phyloP scores from a whole-genome alignment of 2,329 filamentous ascomycete species.

The Sphaerostilbella broomeana region DNA sequence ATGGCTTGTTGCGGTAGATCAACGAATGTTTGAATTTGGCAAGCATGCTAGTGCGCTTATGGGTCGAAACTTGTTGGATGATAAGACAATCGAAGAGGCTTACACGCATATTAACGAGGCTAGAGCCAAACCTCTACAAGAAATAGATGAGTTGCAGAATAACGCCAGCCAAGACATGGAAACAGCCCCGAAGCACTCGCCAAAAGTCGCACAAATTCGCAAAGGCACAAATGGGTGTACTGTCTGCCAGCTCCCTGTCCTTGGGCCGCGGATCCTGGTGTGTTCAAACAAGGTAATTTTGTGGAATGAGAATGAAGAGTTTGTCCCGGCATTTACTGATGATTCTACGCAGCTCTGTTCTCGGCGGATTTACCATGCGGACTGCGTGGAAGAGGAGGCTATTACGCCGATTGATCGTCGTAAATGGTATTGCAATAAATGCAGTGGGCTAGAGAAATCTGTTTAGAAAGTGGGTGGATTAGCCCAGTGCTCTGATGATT shows the following conservation, averaged over 20 bases:
- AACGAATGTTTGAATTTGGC: constrained; percentile 47
- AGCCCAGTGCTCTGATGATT: too few relatives aligned
- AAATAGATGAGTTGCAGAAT: constrained; percentile 11
- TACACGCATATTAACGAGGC: constrained; percentile 38
- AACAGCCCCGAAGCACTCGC: constrained; percentile 21
- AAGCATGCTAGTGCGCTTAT: constrained; percentile 48
- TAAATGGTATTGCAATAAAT: too few relatives aligned
- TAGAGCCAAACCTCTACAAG: constrained; percentile 23
- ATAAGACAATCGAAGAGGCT: constrained; percentile 37
- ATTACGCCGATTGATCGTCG: constrained; percentile 31
- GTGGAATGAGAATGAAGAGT: too few relatives aligned
- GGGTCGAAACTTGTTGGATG: constrained; percentile 40
- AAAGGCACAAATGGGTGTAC: constrained; percentile 41
- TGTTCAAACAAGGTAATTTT: constrained; percentile 44
- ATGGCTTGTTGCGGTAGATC: constrained; percentile 45
- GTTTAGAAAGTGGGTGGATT: constrained; percentile 18
- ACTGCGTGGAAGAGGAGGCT: constrained; percentile 36
- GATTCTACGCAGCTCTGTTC: constrained; percentile 32
- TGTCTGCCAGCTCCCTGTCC: constrained; percentile 42
- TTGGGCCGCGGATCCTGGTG: constrained; percentile 41
- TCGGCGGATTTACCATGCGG: constrained; percentile 41
- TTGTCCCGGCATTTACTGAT: background rate
- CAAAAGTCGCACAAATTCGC: constrained; percentile 31
- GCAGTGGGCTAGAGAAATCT: constrained; percentile 21
- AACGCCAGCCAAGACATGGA: constrained; percentile 13